Evolutionary conservation across 1,139 yeast species (phyloP).

Genomic region (Yamadazyma sp.): DNA sequence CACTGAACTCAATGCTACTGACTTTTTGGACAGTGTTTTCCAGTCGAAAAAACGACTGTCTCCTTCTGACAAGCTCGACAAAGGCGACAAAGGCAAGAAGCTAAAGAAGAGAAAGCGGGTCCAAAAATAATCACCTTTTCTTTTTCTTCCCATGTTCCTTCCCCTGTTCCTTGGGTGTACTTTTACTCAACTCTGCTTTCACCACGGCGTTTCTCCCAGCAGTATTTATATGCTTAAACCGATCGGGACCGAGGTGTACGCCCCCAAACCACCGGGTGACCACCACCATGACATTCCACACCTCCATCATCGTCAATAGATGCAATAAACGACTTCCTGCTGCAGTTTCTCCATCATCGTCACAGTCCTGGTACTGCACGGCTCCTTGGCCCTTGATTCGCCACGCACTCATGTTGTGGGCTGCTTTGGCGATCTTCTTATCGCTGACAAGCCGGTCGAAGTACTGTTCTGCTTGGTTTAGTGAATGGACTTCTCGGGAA

Average conservation of each 20-base stretch:
- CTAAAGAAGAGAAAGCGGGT: conserved; percentile 13
- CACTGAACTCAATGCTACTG: conserved; percentile 6
- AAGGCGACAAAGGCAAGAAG: conserved; percentile 6
- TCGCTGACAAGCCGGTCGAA: conserved; percentile 59
- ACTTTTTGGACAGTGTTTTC: conserved; percentile 15
- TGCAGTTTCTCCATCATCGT: conserved; percentile 97
- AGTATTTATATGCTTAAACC: conserved; percentile 90
- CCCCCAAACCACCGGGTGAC: conserved; percentile 97
- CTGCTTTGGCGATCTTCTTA: conserved; percentile 62
- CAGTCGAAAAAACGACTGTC: conserved; percentile 16
- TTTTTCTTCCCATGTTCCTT: conserved; percentile 20
- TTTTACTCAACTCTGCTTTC: too few species aligned
- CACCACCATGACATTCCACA: conserved; percentile 81
- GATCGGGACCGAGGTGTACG: conserved; percentile 83
- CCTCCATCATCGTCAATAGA: conserved; percentile 75
- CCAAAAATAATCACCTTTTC: conserved; percentile 14
- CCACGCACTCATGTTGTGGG: conserved; percentile 87
- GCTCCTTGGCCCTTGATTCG: conserved; percentile 59
- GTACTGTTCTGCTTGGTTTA: conserved; percentile 60
- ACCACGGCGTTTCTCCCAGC: conserved; percentile 83
- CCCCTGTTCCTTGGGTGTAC: too few species aligned
- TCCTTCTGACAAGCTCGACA: too few species aligned
- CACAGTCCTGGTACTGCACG: conserved; percentile 74
- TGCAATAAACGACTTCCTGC: conserved; percentile 90
- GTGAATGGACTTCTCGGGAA: conserved; percentile 59